Percentiles rank a stretch among this genome's conserved stretches.
These are phyloP conservation scores for Tilletia caries DNA, from an alignment of 1,284 basidiomycete genomes.

Conservation along the genomic window DNA sequence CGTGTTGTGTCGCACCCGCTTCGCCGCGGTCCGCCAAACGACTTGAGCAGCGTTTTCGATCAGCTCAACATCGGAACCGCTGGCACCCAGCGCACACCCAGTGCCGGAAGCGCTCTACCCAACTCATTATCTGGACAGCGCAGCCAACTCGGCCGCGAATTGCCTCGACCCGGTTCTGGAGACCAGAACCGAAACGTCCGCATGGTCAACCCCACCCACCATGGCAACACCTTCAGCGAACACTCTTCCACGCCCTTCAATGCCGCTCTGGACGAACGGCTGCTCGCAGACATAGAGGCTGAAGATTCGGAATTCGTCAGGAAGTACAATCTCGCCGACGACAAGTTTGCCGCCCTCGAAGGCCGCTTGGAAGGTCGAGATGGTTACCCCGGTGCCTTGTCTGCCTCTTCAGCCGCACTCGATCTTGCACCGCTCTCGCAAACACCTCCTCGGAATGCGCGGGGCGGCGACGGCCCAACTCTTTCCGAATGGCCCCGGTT, in stretches of 20 bases:
- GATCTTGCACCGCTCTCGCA: slow-evolving; percentile 86
- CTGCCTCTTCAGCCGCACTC: slow-evolving; percentile 83
- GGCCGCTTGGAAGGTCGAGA: slow-evolving; percentile 47
- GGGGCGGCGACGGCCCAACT: slow-evolving; percentile 65
- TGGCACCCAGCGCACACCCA: too few species aligned
- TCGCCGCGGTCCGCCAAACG: too few species aligned
- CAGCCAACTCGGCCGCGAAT: too few species aligned
- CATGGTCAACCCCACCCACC: slow-evolving; percentile 8
- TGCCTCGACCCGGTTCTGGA: neutral
- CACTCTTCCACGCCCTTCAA: slow-evolving; percentile 19
- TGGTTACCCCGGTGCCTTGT: slow-evolving; percentile 66
- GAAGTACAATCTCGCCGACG: slow-evolving; percentile 51
- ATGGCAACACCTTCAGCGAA: neutral
- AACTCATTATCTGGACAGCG: too few species aligned
- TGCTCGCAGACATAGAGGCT: slow-evolving; percentile 43
- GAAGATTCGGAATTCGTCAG: slow-evolving; percentile 49
- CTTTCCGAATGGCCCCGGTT: slow-evolving; percentile 92
- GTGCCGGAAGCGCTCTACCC: too few species aligned
- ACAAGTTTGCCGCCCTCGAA: slow-evolving; percentile 64
- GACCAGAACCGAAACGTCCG: neutral
- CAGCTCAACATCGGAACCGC: too few species aligned
- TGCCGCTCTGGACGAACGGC: slow-evolving; percentile 47
- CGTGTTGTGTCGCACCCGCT: too few species aligned
- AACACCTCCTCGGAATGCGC: slow-evolving; percentile 66
- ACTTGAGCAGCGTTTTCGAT: too few species aligned